Evolutionary conservation across 2,329 filamentous ascomycete species (phyloP).

Genomic region (Alternaria consortialis): DNA sequence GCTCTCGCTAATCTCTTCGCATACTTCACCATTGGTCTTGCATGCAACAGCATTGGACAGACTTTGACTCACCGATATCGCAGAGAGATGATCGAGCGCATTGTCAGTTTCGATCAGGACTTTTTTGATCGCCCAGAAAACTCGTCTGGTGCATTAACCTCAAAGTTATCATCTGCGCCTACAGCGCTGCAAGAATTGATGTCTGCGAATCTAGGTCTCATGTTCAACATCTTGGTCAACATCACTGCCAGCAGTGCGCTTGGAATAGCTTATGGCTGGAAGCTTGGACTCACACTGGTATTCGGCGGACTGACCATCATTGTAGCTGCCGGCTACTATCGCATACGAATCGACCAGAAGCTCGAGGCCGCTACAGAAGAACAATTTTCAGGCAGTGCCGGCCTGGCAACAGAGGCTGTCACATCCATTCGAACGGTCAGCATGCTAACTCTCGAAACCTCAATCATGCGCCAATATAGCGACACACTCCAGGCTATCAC

Average conservation of each 20-base stretch:
- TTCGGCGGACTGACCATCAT: slow-evolving; percentile 19
- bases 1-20: slow-evolving; percentile 26
- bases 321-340: slow-evolving; percentile 13
- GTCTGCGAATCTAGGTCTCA: slow-evolving; percentile 23
- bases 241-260: slow-evolving; percentile 18
- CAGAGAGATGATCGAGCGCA: slow-evolving; percentile 18
- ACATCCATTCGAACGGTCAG: slow-evolving; percentile 5
- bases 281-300: slow-evolving; percentile 18
- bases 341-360: slow-evolving; percentile 72
- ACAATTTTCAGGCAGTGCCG: neutral
- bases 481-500: slow-evolving; percentile 1
- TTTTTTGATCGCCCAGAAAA: slow-evolving; percentile 92
- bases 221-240: slow-evolving; percentile 18
- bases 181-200: slow-evolving; percentile 52
- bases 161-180: slow-evolving; percentile 56
- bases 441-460: slow-evolving; percentile 4
- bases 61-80: slow-evolving; percentile 14
- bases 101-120: slow-evolving; percentile 83
- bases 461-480: slow-evolving; percentile 4
- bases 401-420: neutral
- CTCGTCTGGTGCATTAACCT: slow-evolving; percentile 81
- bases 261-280: slow-evolving; percentile 24
- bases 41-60: slow-evolving; percentile 68
- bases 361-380: slow-evolving; percentile 61
- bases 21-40: slow-evolving; percentile 63